Evolutionary conservation across 2,329 filamentous ascomycete genomes (phyloP).

Genomic region (Exophiala bonariae): DNA sequence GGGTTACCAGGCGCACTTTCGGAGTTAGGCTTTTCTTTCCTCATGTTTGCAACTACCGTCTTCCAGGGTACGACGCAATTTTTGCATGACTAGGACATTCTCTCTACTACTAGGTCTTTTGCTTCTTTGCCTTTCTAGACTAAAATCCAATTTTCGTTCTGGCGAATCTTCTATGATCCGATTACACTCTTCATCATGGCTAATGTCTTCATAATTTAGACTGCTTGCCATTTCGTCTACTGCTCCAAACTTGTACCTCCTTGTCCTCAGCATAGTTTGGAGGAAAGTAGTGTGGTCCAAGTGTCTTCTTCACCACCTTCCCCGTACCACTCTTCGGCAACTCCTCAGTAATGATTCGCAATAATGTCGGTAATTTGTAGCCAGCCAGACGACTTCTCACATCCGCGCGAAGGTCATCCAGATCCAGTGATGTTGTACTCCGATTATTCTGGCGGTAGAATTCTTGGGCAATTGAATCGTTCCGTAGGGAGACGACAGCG

Average conservation of each 20-base stretch:
- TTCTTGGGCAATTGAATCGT: conserved; percentile 23
- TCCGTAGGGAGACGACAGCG: conserved; percentile 37
- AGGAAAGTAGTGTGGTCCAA: conserved; percentile 42
- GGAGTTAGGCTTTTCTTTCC: no score
- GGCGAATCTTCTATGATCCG: no score
- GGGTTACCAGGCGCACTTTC: no score
- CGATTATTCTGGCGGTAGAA: conserved; percentile 23
- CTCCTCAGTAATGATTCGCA: conserved; percentile 45
- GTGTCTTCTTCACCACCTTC: conserved; percentile 52
- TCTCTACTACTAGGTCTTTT: no score
- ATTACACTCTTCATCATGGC: background rate
- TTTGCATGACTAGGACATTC: no score
- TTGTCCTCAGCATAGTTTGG: conserved; percentile 31
- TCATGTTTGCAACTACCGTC: no score
- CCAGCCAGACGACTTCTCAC: conserved; percentile 45
- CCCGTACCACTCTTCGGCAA: conserved; percentile 50
- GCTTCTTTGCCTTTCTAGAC: conserved; percentile 1
- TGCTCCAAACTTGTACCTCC: conserved; percentile 34
- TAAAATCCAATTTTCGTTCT: background rate
- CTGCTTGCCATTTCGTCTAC: conserved; percentile 9
- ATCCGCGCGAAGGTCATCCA: conserved; percentile 45
- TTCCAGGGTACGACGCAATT: no score
- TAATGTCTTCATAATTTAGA: conserved; percentile 20
- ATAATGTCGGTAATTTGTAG: conserved; percentile 52
- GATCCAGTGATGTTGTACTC: conserved; percentile 30